A percentile compares a stretch with the other conserved stretches of the same genome.
Conservation (phyloP, 257 asterid genomes). For the Anisodus tanguticus region DNA sequence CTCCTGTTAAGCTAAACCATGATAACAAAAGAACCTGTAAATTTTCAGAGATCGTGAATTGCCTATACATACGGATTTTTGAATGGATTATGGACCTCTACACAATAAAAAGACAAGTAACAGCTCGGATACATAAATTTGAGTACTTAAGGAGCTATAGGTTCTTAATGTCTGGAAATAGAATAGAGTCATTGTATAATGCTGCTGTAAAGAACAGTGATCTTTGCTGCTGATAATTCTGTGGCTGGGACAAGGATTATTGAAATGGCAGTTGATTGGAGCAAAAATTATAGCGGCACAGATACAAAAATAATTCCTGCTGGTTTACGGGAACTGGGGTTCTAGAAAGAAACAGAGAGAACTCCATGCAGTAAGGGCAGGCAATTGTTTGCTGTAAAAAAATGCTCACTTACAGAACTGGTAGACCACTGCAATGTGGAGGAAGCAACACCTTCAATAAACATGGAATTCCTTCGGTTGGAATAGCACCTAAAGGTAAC, state of each 20-base stretch:
- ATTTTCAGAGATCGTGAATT: background rate
- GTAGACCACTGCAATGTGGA: slow-evolving; percentile 79
- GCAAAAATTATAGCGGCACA: slow-evolving; percentile 8
- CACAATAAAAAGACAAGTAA: background rate
- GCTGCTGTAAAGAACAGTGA: slow-evolving; percentile 19
- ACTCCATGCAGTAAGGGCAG: background rate
- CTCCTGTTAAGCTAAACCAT: background rate
- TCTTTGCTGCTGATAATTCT: slow-evolving; percentile 11
- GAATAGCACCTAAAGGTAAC: slow-evolving; percentile 77
- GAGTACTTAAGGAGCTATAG: slow-evolving; percentile 25
- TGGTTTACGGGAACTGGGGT: background rate
- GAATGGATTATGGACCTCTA: background rate
- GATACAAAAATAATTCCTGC: slow-evolving; percentile 6
- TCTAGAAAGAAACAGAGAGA: background rate
- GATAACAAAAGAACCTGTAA: background rate
- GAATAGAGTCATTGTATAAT: background rate
- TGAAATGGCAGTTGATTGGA: background rate
- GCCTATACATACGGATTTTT: background rate
- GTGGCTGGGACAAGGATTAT: slow-evolving; percentile 10
- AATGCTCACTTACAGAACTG: slow-evolving; percentile 70
- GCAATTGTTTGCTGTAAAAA: slow-evolving; percentile 17
- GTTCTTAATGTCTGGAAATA: slow-evolving; percentile 18
- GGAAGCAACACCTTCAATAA: slow-evolving; percentile 89
- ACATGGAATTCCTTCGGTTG: slow-evolving; percentile 98
- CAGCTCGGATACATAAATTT: background rate